Evolutionary conservation across 108 stramenopile genomes (phyloP), one percentile per base, ranked within the genome.

Genomic region (Halocafeteria seosinensis): DNA sequence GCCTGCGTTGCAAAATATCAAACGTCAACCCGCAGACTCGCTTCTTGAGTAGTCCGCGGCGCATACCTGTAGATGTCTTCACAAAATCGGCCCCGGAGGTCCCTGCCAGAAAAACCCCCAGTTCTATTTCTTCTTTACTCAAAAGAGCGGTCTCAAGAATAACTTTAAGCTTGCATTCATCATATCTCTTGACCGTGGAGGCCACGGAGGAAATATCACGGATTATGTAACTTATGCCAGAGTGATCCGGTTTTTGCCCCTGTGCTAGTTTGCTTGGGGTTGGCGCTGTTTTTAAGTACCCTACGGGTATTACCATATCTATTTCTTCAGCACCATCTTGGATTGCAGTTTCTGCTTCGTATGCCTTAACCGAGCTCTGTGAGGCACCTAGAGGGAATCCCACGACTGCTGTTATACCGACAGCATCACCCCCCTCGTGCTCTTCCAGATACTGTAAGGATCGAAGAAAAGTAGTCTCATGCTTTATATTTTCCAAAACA

Each of bases 21-120:
- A n/a, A n/a, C n/a, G n/a, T n/a, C n/a, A n/a, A n/a, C n/a, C n/a
- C n/a, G n/a, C n/a, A n/a, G n/a, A n/a, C n/a, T n/a, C n/a, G n/a
- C n/a, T n/a, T n/a, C n/a, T n/a, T n/a, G n/a, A n/a, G n/a, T n/a
- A n/a, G n/a, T n/a, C n/a, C n/a, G n/a, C n/a, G n/a, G n/a, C n/a
- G n/a, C n/a, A n/a, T n/a, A n/a, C n/a, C n/a, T 13, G 70, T 71
- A 5, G 64, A 65, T 21, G 70, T 71, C 60, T 71, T 71, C 31
- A 71, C 50, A 32, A 58, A 71, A 13, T 64, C 70, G 37, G 23
- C 33, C 30, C 62, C 62, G 3, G 42, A 59, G 5, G 25, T 38
- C 17, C 31, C 50, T 33, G 17, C 61, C 31, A 71, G n/a, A 27
- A 11, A 35, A n/a, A 53, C 64, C 26, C 32, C 50, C 2, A 23